Percentiles rank a stretch among this genome's conserved stretches.
These are phyloP conservation scores for Tuber brumale DNA, from an alignment of 495 filamentous ascomycete species.

Conservation along the genomic window DNA sequence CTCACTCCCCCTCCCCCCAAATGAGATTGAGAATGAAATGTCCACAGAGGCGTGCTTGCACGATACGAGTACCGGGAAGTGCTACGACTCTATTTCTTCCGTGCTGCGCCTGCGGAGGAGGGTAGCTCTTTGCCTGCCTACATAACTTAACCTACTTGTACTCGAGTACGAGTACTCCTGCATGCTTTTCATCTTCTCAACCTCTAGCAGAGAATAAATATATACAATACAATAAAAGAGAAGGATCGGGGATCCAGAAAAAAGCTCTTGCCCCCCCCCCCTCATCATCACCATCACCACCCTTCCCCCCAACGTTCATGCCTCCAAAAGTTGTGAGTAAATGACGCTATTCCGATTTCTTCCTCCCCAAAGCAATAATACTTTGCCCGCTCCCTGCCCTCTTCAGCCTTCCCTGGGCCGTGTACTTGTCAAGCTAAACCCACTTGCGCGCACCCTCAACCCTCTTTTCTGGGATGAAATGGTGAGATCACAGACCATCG, in stretches of 20 bases:
- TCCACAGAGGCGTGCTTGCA: background rate
- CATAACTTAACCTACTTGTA: background rate
- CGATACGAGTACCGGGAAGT: slow-evolving; percentile 3
- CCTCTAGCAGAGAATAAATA: background rate
- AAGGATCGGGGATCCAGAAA: background rate
- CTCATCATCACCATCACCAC: background rate
- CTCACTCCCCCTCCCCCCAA: background rate
- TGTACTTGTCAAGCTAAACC: background rate
- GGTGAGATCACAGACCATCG: slow-evolving; percentile 5
- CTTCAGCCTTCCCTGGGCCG: background rate
- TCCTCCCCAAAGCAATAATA: too few species aligned
- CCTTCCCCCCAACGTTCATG: background rate
- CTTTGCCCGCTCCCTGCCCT: background rate
- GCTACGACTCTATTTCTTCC: slow-evolving; percentile 1
- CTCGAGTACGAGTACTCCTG: background rate
- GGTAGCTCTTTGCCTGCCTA: background rate
- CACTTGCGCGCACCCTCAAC: background rate
- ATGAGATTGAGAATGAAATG: background rate
- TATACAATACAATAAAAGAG: background rate
- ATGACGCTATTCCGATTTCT: background rate
- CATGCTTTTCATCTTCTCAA: background rate
- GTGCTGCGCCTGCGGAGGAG: background rate
- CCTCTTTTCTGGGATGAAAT: background rate
- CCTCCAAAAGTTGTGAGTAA: background rate
- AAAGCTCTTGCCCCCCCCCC: background rate